Base-by-base conservation (phyloP, 2,329 filamentous ascomycete genomes). In the Alternaria triticina region DNA sequence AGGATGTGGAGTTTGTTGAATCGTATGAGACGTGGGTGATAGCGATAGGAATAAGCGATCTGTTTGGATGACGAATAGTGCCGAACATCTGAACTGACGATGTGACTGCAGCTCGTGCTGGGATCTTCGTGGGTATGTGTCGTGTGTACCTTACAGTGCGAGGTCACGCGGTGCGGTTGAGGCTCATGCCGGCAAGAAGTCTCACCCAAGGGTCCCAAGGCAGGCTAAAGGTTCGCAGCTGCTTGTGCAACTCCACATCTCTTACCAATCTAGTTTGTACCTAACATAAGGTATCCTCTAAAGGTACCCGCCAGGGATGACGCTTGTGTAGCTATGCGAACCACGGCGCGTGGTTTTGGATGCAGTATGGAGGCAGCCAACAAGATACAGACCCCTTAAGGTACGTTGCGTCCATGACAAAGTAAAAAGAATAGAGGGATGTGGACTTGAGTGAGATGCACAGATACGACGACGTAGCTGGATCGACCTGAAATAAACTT, bases 41-140 rank as follows among this genome's bases (percentile, higher is more conserved):
- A 47, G n/a, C 5, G 46, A 60, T 55, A 30, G 61, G 44, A 40
- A 56, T 51, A 44, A 45, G 13, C 13, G 12, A 54, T 59, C 23
- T 50, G 54, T 28, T 62, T 59, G 20, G 44, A 36, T 47, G 20
- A 50, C 23, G 43, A 45, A n/a, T 15, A 63, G 12, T 20, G n/a
- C 70, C 51, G 69, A 25, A 6, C 44, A 12, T n/a, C 27, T 33
- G 49, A 15, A 45, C 61, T 36, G 46, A 57, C 55, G 61, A 78
- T 70, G 57, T 57, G 67, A 40, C 36, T 40, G 36, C 5, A 61
- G 61, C 75, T 75, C 74, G 75, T 78, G 76, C 64, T 57, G 51
- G 47, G 52, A 52, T 59, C 47, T 68, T 59, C 66, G 64, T 61
- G 30, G 55, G 56, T 28, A 40, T 52, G 59, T 67, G 65, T 66